A percentile compares a stretch with the other conserved stretches of the same genome.
Evolutionary conservation across 1,139 yeast genomes (phyloP).

Genomic region (Suhomyces ambrosiae): DNA sequence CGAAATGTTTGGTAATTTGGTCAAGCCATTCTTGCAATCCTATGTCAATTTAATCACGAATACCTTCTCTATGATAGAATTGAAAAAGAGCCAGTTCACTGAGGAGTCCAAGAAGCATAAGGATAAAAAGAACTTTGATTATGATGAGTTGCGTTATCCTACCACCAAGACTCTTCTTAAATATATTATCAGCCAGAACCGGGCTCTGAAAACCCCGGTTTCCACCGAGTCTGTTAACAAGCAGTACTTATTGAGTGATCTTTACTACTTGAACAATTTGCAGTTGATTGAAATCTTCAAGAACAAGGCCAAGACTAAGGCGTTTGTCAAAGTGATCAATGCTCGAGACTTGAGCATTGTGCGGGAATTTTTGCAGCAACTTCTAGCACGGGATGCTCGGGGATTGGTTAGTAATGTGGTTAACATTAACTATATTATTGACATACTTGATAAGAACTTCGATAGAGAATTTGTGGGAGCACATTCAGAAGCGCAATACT

Average conservation of each 20-base stretch:
- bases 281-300: slow-evolving; percentile 41
- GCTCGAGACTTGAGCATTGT: slow-evolving; percentile 34
- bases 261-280: slow-evolving; percentile 43
- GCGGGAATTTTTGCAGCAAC: slow-evolving; percentile 29
- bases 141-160: slow-evolving; percentile 32
- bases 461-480: slow-evolving; percentile 17
- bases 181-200: slow-evolving; percentile 14
- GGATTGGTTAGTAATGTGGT: slow-evolving; percentile 20
- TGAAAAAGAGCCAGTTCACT: slow-evolving; percentile 7
- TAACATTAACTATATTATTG: slow-evolving; percentile 38
- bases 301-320: slow-evolving; percentile 46
- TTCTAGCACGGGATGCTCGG: slow-evolving; percentile 17
- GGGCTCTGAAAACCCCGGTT: slow-evolving; percentile 10
- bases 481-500: too few species aligned
- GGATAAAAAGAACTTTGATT: slow-evolving; percentile 10
- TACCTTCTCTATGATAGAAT: slow-evolving; percentile 14
- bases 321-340: slow-evolving; percentile 40
- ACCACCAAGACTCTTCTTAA: slow-evolving; percentile 44
- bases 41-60: slow-evolving; percentile 38
- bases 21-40: slow-evolving; percentile 44
- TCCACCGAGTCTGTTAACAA: slow-evolving; percentile 43
- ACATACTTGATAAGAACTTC: slow-evolving; percentile 39
- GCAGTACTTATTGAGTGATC: slow-evolving; percentile 46
- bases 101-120: slow-evolving; percentile 9
- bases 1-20: slow-evolving; percentile 31